Evolutionary conservation across 352 stramenopile species (phyloP).

Genomic region (Phytopythium sindhum): DNA sequence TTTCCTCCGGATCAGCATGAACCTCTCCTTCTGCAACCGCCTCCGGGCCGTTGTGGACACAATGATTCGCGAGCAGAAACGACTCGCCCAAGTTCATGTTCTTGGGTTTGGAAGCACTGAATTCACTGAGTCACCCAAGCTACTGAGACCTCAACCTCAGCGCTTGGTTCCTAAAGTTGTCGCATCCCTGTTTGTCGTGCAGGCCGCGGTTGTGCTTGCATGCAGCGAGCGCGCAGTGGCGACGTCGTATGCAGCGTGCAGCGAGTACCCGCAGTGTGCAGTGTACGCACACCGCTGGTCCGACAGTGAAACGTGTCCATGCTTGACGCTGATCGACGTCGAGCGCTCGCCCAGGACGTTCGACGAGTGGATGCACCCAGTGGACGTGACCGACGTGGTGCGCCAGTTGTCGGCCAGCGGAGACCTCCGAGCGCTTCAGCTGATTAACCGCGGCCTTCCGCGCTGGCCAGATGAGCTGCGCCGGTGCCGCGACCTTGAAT

Average conservation of each 20-base stretch:
- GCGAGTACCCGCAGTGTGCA: conserved; percentile 19
- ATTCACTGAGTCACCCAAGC: neutral
- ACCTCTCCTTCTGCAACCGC: conserved; percentile 21
- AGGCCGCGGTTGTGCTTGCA: conserved; percentile 2
- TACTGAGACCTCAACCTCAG: neutral
- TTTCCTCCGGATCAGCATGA: conserved; percentile 22
- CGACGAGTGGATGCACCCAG: conserved; percentile 20
- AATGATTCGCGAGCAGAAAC: conserved; percentile 10
- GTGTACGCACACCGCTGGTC: conserved; percentile 15
- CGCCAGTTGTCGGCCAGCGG: conserved; percentile 14
- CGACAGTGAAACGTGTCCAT: conserved; percentile 13
- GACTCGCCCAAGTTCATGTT: neutral
- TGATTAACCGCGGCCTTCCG: conserved; percentile 22
- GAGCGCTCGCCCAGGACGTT: conserved; percentile 16
- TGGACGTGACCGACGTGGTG: conserved; percentile 17
- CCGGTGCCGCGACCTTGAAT: neutral
- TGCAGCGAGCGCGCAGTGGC: conserved; percentile 13
- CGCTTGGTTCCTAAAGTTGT: conserved; percentile 9
- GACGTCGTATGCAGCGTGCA: conserved; percentile 8
- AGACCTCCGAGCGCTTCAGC: conserved; percentile 14
- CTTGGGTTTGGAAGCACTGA: neutral
- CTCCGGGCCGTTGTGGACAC: conserved; percentile 14
- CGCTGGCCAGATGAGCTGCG: conserved; percentile 20
- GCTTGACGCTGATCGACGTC: conserved; percentile 22
- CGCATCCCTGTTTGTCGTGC: conserved; percentile 11